Evolutionary conservation across 345 rosid genomes (phyloP), one percentile per base, ranked within the genome.

Genomic region (Tarenaya hassleriana): DNA sequence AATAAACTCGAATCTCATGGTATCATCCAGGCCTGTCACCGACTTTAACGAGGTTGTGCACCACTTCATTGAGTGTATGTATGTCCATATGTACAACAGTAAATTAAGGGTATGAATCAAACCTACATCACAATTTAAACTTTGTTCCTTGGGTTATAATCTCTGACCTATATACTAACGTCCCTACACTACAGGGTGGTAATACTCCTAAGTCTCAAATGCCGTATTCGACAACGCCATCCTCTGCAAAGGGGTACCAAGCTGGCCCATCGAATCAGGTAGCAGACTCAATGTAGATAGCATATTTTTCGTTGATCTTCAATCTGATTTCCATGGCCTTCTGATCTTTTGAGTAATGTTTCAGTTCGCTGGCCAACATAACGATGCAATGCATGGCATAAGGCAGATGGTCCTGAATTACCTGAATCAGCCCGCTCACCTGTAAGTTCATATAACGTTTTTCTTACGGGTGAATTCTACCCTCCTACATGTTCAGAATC

Each of bases 51-150:
- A 91, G 80, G 71, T 91, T 50, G 65, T 86, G 12, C 65, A 67
- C 72, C 96, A 92, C 64, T 92, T 92, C 58, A 48, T 78, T 4
- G 98, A 92, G 78, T 92, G 96, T 49, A 79, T 87, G 51, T 92
- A 73, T 63, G 96, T 92, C 59, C 96, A 85, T 53, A 42, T 75
- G 69, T 78, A 81, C 67, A 82, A 92, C 75, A 75, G 79, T 62
- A 87, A 62, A 73, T 55, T 74, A 63, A 79, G 72, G 96, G 98
- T 92, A 84, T 55, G 52, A 57, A 27, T 66, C 62, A 44, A 40
- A 29, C 40, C 16, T 41, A 40, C 18, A 7, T 33, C 8, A 5
- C 4, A 5, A 24, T 33, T 50, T 20, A 7, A 53, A 52, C 13
- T 46, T 56, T 57, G 19, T 38, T 52, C 50, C 20, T 15, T 33